Base-by-base conservation (phyloP, 495 filamentous ascomycete genomes). In the Podospora fimiseda region DNA sequence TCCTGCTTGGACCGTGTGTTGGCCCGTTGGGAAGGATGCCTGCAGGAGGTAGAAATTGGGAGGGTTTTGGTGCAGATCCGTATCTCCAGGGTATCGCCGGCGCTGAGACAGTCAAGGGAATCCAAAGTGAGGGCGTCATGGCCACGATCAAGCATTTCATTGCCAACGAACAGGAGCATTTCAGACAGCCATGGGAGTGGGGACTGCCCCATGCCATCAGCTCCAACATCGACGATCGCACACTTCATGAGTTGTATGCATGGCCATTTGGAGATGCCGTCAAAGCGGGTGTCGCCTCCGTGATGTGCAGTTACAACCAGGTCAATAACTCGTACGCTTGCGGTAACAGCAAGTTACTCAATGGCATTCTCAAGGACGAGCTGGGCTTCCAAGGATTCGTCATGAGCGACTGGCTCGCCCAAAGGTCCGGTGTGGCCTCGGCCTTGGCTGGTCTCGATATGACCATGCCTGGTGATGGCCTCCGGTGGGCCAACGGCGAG, bases 331-430 rank as follows among this genome's bases (percentile, higher is more conserved):
- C 85, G 48, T 89, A 95, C 65, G 80, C 90, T 2, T 97, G 92
- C 60, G 85, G 87, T 19, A 97, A 96, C 69, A 92, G 87, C 67
- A 93, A 95, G 66, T 69, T 95, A 7, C 67, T 97, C 47, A 97
- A 96, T 63, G 89, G 91, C 1, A 80, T 95, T n/a, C 71, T 97
- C 5, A 95, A 95, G 63, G 91, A 96, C 60, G 92, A 97, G 65
- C 71, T 96, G 7, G 91, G 90, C 8, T 97, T 97, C 64, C 91
- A 95, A 56, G 92, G 92, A 0, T 96, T 94, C 44, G 86, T 97
- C 1, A 87, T 92, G 73, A 87, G 83, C 6, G 92, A 97, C 66
- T 97, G 92, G 92, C 78, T 94, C 4, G 92, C 90, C 5, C 90
- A 95, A 64, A 79, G 88, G 24, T 84, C 83, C 20, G 90, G 91